A percentile compares a stretch with the other conserved stretches of the same genome.
Evolutionary conservation across 352 stramenopile species (phyloP).

Genomic region (Globisporangium sylvaticum): DNA sequence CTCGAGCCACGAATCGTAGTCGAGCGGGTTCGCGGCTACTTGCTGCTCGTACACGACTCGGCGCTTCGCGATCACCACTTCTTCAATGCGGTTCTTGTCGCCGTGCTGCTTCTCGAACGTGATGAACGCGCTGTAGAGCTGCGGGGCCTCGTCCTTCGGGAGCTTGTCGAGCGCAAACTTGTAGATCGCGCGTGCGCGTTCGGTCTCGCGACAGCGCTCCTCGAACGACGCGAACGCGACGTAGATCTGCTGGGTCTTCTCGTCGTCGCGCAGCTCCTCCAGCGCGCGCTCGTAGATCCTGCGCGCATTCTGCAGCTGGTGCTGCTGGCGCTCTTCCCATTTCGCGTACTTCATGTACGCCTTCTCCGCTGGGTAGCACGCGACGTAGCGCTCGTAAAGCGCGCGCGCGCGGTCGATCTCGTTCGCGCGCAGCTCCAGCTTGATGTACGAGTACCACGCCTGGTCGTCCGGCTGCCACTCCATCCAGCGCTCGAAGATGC

Average conservation of each 20-base stretch:
- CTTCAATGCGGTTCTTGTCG: conserved; percentile 94
- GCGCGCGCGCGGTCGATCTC: conserved; percentile 82
- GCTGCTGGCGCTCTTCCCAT: conserved; percentile 96
- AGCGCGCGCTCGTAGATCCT: conserved; percentile 95
- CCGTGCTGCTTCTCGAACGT: conserved; percentile 99
- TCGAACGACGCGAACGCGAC: conserved; percentile 96
- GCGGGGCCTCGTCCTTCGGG: conserved; percentile 84
- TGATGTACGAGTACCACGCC: conserved; percentile 97
- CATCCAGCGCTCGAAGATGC: conserved; percentile 97
- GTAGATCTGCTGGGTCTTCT: conserved; percentile 88
- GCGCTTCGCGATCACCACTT: conserved; percentile 94
- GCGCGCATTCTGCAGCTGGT: conserved; percentile 89
- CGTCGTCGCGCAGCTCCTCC: conserved; percentile 84
- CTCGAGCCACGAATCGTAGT: conserved; percentile 99
- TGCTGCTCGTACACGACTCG: conserved; percentile 94
- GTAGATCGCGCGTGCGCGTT: conserved; percentile 89
- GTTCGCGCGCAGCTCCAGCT: conserved; percentile 95
- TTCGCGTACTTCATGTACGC: conserved; percentile 98
- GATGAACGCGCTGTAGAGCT: conserved; percentile 96
- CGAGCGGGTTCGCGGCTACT: conserved; percentile 86
- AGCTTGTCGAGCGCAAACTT: conserved; percentile 80
- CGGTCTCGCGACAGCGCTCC: conserved; percentile 93
- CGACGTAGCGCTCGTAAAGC: conserved; percentile 94
- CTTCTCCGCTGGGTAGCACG: conserved; percentile 84
- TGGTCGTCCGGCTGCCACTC: conserved; percentile 98